Conservation (phyloP, 257 asterid genomes). For the Oldenlandia corymbosa region DNA sequence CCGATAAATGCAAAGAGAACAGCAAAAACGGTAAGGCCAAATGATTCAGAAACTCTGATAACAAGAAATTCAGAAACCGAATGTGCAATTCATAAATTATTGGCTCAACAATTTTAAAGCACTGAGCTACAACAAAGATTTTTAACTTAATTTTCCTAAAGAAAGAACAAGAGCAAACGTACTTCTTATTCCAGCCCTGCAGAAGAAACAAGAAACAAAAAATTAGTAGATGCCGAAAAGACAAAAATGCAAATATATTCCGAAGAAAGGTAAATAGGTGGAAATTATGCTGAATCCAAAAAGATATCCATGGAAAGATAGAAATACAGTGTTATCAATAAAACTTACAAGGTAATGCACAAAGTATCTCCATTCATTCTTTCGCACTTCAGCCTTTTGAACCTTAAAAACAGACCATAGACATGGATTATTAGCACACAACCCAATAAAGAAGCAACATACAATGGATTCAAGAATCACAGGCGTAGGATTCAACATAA, state of each 20-base stretch:
- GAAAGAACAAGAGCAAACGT: constrained; percentile 36
- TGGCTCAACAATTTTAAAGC: constrained; percentile 16
- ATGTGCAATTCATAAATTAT: constrained; percentile 3
- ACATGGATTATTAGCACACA: not conserved
- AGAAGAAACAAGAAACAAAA: constrained; percentile 16
- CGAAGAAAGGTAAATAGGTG: not conserved
- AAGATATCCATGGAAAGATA: constrained; percentile 5
- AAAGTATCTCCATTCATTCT: constrained; percentile 85
- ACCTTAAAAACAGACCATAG: constrained; percentile 45
- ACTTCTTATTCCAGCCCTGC: constrained; percentile 99
- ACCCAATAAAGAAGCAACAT: not conserved
- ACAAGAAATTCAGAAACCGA: not conserved
- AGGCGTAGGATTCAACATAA: not conserved
- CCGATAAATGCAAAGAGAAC: too few species aligned
- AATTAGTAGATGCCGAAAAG: constrained; percentile 4
- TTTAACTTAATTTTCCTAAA: too few species aligned
- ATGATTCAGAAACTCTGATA: not conserved
- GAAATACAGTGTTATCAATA: constrained; percentile 4
- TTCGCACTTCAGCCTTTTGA: constrained; percentile 79
- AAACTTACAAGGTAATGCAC: constrained; percentile 91
- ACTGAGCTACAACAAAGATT: too few species aligned
- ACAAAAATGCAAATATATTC: not conserved
- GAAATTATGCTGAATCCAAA: too few species aligned
- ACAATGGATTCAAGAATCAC: not conserved
- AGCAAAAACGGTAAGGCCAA: too few species aligned